Evolutionary conservation across 768 basidiomycete species (phyloP).

Genomic region (Agaricus bisporus): DNA sequence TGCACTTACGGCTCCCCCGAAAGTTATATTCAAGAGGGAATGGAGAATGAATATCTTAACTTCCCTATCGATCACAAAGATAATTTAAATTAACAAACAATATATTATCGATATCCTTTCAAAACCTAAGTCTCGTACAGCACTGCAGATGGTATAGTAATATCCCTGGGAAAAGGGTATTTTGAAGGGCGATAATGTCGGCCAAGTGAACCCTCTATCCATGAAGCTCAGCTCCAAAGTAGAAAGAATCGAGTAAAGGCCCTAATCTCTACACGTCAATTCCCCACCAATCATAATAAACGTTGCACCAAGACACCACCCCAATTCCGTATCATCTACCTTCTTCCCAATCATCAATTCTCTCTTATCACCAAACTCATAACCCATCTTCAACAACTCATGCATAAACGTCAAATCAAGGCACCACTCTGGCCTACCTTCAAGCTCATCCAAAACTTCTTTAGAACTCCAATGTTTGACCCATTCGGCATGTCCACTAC

Average conservation of each 20-base stretch:
- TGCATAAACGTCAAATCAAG: conserved; percentile 96
- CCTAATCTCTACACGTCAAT: conserved; percentile 42
- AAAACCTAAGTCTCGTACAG: too few species aligned
- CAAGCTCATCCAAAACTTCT: conserved; percentile 49
- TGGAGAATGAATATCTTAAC: too few species aligned
- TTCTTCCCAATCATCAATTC: conserved; percentile 80
- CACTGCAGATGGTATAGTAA: too few species aligned
- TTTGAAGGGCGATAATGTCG: too few species aligned
- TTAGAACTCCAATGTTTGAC: conserved; percentile 34
- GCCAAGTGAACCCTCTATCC: too few species aligned
- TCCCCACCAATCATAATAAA: conserved; percentile 66
- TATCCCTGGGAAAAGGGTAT: too few species aligned
- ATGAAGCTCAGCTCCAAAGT: too few species aligned
- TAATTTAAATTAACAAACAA: too few species aligned
- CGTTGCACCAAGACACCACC: conserved; percentile 88
- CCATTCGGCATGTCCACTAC: conserved; percentile 64
- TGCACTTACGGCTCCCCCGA: too few species aligned
- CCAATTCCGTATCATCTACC: conserved; percentile 84
- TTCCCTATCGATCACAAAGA: too few species aligned
- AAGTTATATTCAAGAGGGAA: too few species aligned
- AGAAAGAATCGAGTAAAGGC: background rate
- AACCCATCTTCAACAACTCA: conserved; percentile 78
- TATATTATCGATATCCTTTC: too few species aligned
- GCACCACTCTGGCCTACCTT: conserved; percentile 88
- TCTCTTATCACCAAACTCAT: conserved; percentile 73